Conservation (phyloP, 176 grass and related monocot genomes). For the Saccharum spontaneum region DNA sequence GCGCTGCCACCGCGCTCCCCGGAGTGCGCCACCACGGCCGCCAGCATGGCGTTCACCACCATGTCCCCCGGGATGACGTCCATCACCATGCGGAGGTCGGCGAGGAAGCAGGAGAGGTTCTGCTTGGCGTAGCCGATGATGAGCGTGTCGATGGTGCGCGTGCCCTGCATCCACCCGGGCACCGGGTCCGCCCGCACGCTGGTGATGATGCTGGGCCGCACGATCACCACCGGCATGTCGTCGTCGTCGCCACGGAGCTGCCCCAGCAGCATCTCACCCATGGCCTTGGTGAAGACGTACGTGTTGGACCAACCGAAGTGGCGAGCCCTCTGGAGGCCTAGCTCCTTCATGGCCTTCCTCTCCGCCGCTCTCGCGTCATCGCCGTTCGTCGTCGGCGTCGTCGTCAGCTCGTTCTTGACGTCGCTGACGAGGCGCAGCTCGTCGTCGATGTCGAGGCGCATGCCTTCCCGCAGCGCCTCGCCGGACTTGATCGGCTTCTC, state of each 20-base stretch:
- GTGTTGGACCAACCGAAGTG: conserved; percentile 78
- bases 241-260: conserved; percentile 21
- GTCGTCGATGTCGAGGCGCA: conserved; percentile 58
- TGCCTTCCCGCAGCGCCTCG: conserved; percentile 44
- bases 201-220: conserved; percentile 75
- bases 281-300: conserved; percentile 81
- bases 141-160: conserved; percentile 74
- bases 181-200: conserved; percentile 63
- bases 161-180: conserved; percentile 86
- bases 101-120: conserved; percentile 65
- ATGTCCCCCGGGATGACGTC: conserved; percentile 87
- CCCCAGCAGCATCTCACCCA: conserved; percentile 73
- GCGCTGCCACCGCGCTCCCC: not conserved
- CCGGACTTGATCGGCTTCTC: conserved; percentile 61
- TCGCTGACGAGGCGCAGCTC: conserved; percentile 56
- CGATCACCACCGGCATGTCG: conserved; percentile 45
- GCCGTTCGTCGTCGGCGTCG: not conserved
- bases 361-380: not conserved
- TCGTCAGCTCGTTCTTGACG: conserved; percentile 25
- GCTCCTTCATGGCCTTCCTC: conserved; percentile 67
- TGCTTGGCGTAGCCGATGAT: conserved; percentile 72
- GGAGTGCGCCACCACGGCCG: conserved; percentile 52
- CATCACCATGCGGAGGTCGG: conserved; percentile 53
- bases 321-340: conserved; percentile 60
- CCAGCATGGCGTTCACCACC: conserved; percentile 86